Conservation (phyloP, 163 green algal genomes). For the Coccomyxa subellipsoidea region DNA sequence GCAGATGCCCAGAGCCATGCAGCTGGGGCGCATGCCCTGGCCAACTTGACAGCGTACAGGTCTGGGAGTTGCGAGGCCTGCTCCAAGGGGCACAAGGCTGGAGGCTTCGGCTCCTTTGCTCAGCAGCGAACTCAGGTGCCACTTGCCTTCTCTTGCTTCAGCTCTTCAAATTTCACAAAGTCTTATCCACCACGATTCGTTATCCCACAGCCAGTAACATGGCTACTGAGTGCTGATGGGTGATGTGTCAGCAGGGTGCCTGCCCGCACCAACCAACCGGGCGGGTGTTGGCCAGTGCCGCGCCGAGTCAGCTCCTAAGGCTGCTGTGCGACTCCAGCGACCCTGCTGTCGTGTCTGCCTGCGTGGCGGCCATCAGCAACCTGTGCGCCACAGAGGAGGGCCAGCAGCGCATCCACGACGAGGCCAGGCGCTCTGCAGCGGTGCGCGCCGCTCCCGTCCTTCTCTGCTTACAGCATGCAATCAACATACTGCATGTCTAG, state of each 20-base stretch:
- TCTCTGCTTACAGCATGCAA: too few species aligned
- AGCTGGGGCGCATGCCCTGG: not conserved
- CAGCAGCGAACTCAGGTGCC: not conserved
- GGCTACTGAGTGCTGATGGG: not conserved
- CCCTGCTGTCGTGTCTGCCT: not conserved
- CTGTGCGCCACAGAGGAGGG: constrained; percentile 3
- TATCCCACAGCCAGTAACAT: too few species aligned
- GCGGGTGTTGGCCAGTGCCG: not conserved
- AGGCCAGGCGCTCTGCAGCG: not conserved
- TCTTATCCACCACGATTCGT: too few species aligned
- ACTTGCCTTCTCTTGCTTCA: too few species aligned
- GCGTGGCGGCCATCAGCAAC: not conserved
- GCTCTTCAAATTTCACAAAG: too few species aligned
- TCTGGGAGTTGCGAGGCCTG: not conserved
- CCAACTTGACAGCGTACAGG: constrained; percentile 1
- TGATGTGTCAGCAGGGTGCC: not conserved
- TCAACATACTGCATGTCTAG: too few species aligned
- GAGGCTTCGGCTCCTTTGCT: not conserved
- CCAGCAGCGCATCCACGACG: not conserved
- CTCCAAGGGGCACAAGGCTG: not conserved
- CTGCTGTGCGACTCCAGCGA: not conserved
- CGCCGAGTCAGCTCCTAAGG: not conserved
- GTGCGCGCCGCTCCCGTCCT: not conserved
- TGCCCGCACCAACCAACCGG: not conserved
- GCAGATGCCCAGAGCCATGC: not conserved